Conservation (phyloP, 352 stramenopile species). For the Peronosclerospora sorghi region DNA sequence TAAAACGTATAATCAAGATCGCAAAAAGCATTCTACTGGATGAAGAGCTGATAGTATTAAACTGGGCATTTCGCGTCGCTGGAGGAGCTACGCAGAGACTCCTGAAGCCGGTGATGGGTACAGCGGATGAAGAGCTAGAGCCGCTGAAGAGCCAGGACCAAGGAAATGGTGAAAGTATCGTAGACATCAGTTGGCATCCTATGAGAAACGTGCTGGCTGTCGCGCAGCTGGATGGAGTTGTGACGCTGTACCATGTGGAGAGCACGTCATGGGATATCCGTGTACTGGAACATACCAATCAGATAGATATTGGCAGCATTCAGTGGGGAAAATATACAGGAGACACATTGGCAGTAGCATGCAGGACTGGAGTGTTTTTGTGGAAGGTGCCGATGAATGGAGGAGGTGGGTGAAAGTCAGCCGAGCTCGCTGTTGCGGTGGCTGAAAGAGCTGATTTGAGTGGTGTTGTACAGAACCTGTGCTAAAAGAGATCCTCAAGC, state of each 20-base stretch:
- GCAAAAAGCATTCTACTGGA: constrained; percentile 41
- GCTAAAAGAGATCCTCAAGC: constrained; percentile 46
- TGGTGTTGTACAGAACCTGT: constrained; percentile 24
- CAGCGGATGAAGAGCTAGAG: constrained; percentile 18
- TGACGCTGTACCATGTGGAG: constrained; percentile 52
- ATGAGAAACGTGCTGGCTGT: constrained; percentile 48
- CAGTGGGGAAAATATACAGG: constrained; percentile 56
- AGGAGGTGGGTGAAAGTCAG: constrained; percentile 12
- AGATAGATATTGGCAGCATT: constrained; percentile 44
- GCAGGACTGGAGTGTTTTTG: constrained; percentile 47
- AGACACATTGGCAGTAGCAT: constrained; percentile 50
- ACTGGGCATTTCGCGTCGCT: constrained; percentile 18
- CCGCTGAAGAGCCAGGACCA: constrained; percentile 1
- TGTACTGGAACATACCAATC: constrained; percentile 47
- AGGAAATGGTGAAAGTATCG: constrained; percentile 33
- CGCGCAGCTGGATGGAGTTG: constrained; percentile 52
- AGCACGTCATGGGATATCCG: constrained; percentile 45
- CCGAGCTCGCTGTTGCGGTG: neutral
- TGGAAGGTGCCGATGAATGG: constrained; percentile 48
- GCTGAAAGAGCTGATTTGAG: neutral
- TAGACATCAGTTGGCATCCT: constrained; percentile 50
- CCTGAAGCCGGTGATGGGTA: constrained; percentile 15
- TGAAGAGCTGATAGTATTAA: constrained; percentile 48
- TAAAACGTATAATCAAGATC: constrained; percentile 18
- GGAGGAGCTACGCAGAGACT: constrained; percentile 10